Conservation (phyloP, 1,284 basidiomycete species). For the Irpex rosettiformis region DNA sequence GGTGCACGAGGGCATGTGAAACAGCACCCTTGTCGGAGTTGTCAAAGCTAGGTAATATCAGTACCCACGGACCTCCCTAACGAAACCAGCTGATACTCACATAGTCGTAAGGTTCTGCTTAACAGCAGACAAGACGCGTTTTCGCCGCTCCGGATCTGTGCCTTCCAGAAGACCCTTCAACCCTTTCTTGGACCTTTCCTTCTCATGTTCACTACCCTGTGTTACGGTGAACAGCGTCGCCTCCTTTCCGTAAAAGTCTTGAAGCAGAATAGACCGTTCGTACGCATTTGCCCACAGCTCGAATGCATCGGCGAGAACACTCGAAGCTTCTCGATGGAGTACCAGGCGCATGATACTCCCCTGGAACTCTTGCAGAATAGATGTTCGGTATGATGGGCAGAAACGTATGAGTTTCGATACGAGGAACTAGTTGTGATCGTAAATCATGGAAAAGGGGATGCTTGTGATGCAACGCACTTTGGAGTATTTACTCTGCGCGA, state of each 20-base stretch:
- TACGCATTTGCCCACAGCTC: conserved; percentile 83
- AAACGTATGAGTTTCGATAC: conserved; percentile 81
- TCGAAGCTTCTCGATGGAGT: conserved; percentile 78
- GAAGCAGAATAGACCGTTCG: conserved; percentile 73
- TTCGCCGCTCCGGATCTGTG: conserved; percentile 58
- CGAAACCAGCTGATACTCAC: conserved; percentile 39
- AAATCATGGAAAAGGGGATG: too few species aligned
- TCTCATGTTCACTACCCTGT: conserved; percentile 53
- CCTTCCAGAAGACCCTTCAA: conserved; percentile 65
- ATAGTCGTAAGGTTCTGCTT: conserved; percentile 76
- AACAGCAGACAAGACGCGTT: conserved; percentile 62
- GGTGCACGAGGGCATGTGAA: conserved; percentile 82
- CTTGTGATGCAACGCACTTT: conserved; percentile 63
- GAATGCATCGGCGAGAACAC: conserved; percentile 81
- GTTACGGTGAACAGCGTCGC: conserved; percentile 66
- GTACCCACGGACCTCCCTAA: not conserved
- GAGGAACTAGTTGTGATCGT: conserved; percentile 55
- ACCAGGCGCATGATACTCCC: conserved; percentile 70
- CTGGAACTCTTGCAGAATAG: conserved; percentile 77
- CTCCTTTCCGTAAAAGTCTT: conserved; percentile 89
- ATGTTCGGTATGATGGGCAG: conserved; percentile 66
- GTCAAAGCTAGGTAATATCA: conserved; percentile 59
- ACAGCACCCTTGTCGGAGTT: conserved; percentile 87
- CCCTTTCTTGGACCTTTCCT: conserved; percentile 60
- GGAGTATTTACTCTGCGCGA: conserved; percentile 85